phyloP scores from a whole-genome alignment of 345 rosid species.

The Rhodomyrtus tomentosa region DNA sequence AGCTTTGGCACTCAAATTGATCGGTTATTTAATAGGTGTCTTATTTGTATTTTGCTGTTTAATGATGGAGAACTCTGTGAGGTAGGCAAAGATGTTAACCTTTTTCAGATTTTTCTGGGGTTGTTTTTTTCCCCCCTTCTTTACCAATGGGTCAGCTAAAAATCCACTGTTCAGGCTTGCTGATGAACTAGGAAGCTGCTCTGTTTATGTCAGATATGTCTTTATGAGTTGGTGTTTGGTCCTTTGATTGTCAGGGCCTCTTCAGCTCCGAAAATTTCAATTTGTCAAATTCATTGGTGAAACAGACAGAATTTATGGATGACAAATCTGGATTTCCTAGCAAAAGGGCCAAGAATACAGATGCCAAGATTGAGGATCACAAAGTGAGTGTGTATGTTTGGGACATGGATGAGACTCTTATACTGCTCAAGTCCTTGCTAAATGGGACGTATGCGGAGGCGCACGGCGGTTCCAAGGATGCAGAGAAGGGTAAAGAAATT shows the following conservation, averaged over 20 bases:
- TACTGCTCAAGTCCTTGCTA: slow-evolving; percentile 73
- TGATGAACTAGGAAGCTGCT: not conserved
- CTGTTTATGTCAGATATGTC: not conserved
- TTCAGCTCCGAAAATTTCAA: not conserved
- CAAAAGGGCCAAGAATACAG: not conserved
- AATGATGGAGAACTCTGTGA: not conserved
- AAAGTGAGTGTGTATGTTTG: slow-evolving; percentile 54
- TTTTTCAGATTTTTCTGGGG: not conserved
- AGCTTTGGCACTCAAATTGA: not conserved
- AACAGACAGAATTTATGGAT: not conserved
- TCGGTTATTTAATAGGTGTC: not conserved
- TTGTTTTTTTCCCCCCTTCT: not conserved
- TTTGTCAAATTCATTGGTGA: not conserved
- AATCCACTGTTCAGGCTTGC: not conserved
- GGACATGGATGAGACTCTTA: slow-evolving; percentile 96
- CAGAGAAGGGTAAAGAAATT: slow-evolving; percentile 50
- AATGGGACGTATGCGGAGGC: slow-evolving; percentile 52
- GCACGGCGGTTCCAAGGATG: slow-evolving; percentile 48
- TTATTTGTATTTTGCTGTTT: not conserved
- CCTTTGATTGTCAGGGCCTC: not conserved
- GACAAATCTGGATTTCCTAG: not conserved
- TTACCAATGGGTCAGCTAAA: not conserved
- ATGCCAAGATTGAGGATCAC: not conserved
- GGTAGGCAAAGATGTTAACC: not conserved
- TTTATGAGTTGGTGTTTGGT: not conserved